These are phyloP conservation scores for Saxophila tyrrhenica DNA, from an alignment of 495 filamentous ascomycete species.

Conservation along the genomic window DNA sequence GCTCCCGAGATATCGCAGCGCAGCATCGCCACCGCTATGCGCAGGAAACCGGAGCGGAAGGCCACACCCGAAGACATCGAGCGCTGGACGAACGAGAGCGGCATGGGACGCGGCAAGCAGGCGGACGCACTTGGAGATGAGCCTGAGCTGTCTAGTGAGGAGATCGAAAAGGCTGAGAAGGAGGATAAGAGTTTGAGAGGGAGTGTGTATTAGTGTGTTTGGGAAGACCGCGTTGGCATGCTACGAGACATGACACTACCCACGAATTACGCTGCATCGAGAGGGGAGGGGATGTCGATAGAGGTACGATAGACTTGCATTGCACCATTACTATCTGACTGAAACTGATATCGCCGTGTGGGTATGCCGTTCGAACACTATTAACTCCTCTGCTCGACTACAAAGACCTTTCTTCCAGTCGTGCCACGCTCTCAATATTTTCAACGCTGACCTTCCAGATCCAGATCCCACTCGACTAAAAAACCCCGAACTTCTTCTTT, in stretches of 20 bases:
- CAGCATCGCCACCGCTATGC: constrained; percentile 4
- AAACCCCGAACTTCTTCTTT: constrained; percentile 15
- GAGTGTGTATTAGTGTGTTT: constrained; percentile 16
- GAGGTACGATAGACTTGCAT: background rate
- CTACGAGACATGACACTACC: too few species aligned
- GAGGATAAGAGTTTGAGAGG: constrained; percentile 18
- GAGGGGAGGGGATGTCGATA: too few species aligned
- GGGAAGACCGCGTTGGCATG: too few species aligned
- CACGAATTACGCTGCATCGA: too few species aligned
- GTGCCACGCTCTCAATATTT: background rate
- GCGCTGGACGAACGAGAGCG: constrained; percentile 27
- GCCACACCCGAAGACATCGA: constrained; percentile 20
- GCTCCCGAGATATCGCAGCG: background rate
- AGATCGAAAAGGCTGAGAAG: background rate
- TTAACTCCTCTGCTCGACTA: background rate
- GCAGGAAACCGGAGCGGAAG: constrained; percentile 11
- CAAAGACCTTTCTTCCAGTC: background rate
- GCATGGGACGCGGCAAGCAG: constrained; percentile 29
- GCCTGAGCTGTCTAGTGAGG: constrained; percentile 15
- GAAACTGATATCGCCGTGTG: background rate
- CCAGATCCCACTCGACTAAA: background rate
- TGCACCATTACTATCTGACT: background rate
- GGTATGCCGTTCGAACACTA: background rate
- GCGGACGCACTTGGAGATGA: constrained; percentile 34
- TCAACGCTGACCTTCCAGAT: background rate